Percentiles rank a stretch among this genome's conserved stretches.
Conservation (phyloP, 2,329 filamentous ascomycete genomes). For the Pyrenophora teres region DNA sequence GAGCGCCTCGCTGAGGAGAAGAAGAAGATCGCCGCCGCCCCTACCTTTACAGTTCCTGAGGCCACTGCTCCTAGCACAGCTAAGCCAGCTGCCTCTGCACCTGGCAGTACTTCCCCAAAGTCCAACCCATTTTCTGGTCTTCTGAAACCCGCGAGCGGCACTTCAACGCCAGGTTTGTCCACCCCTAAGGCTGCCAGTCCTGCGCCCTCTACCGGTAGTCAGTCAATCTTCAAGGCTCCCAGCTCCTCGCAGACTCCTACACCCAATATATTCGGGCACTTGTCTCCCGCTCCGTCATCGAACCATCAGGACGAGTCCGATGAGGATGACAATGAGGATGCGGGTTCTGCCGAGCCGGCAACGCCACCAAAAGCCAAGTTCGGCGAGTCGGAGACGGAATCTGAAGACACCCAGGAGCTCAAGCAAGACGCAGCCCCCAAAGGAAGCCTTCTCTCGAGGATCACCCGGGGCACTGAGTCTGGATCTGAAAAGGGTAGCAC, state of each 20-base stretch:
- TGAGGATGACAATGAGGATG: constrained; percentile 25
- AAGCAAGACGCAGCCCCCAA: constrained; percentile 21
- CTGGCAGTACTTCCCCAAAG: constrained; percentile 10
- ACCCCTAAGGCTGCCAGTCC: constrained; percentile 36
- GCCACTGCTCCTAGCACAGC: constrained; percentile 12
- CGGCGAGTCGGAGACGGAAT: constrained; percentile 31
- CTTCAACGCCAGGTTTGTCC: constrained; percentile 32
- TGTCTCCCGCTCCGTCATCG: constrained; percentile 41
- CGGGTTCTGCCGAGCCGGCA: constrained; percentile 20
- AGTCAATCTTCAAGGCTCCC: constrained; percentile 40
- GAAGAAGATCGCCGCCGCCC: constrained; percentile 25
- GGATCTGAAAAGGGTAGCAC: constrained; percentile 33
- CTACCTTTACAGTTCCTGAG: constrained; percentile 25
- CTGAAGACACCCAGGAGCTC: constrained; percentile 29
- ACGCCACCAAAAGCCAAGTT: constrained; percentile 32
- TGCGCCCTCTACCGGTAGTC: constrained; percentile 36
- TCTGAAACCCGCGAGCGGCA: constrained; percentile 27
- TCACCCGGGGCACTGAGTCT: constrained; percentile 29
- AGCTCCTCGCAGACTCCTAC: constrained; percentile 25
- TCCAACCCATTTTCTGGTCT: constrained; percentile 24
- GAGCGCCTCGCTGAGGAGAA: constrained; percentile 36
- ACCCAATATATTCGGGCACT: constrained; percentile 42
- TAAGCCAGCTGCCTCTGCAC: constrained; percentile 1
- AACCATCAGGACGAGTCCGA: constrained; percentile 39
- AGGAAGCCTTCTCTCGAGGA: constrained; percentile 36